Evolutionary conservation across 1,139 yeast species (phyloP).

Genomic region (Waltiozyma solani): DNA sequence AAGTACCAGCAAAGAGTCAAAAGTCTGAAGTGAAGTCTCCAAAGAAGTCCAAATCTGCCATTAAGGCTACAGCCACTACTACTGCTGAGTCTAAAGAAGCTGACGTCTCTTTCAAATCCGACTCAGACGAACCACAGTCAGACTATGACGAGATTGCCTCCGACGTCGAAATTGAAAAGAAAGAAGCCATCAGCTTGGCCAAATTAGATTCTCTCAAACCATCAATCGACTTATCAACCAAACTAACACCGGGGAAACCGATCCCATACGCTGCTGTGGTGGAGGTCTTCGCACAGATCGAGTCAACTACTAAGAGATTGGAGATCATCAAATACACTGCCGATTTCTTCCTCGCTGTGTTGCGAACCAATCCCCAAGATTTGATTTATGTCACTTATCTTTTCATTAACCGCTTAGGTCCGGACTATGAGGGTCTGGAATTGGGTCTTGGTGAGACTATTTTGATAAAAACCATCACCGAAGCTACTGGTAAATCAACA

Average conservation of each 20-base stretch:
- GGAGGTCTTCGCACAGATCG: conserved; percentile 65
- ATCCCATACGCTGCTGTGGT: conserved; percentile 59
- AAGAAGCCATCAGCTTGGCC: conserved; percentile 1
- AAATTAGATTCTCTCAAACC: background rate
- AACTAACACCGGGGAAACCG: conserved; percentile 10
- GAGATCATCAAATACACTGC: conserved; percentile 71
- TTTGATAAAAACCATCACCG: conserved; percentile 79
- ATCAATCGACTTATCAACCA: conserved; percentile 5
- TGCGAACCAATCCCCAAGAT: conserved; percentile 46
- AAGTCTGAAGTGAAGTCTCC: no score
- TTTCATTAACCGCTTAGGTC: conserved; percentile 83
- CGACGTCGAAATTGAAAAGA: background rate
- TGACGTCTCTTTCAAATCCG: conserved; percentile 1
- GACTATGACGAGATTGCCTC: background rate
- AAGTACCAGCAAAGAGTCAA: no score
- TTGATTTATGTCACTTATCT: conserved; percentile 69
- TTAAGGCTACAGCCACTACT: no score
- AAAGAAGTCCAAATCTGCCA: background rate
- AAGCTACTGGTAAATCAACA: conserved; percentile 76
- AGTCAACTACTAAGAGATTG: conserved; percentile 68
- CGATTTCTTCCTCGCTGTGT: conserved; percentile 54
- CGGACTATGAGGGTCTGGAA: conserved; percentile 92
- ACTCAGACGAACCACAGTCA: background rate
- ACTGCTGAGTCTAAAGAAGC: background rate
- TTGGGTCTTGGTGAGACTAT: conserved; percentile 88